Evolutionary conservation across 2,329 filamentous ascomycete species (phyloP).

Genomic region (Hypomyces perniciosus): DNA sequence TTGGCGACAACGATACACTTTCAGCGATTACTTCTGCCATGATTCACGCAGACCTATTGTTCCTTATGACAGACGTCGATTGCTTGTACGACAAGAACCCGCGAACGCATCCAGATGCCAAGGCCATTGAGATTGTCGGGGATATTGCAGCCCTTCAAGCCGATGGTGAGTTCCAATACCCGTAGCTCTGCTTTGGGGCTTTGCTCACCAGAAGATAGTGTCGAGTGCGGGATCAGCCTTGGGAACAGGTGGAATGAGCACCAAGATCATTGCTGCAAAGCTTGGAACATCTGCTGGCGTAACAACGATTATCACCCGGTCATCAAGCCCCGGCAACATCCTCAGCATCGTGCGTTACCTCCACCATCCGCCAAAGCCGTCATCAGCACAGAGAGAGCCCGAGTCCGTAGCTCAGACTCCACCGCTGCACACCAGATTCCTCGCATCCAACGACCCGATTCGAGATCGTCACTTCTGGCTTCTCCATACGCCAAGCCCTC

Average conservation of each 20-base stretch:
- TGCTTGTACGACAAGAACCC: constrained; percentile 97
- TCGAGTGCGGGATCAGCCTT: constrained; percentile 83
- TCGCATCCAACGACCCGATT: constrained; percentile 77
- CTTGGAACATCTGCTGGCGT: constrained; percentile 92
- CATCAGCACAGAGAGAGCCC: constrained; percentile 22
- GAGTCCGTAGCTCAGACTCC: constrained; percentile 35
- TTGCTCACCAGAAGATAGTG: constrained; percentile 43
- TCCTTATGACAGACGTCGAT: constrained; percentile 98
- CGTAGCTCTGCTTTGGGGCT: too few species aligned
- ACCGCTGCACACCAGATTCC: constrained; percentile 82
- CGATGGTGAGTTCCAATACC: constrained; percentile 51
- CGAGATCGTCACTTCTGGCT: constrained; percentile 97
- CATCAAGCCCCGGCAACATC: constrained; percentile 90
- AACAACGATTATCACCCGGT: constrained; percentile 90
- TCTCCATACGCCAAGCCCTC: constrained; percentile 81
- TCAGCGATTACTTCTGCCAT: constrained; percentile 95
- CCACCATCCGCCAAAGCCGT: constrained; percentile 12
- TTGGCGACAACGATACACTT: constrained; percentile 96
- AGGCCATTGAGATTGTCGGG: constrained; percentile 85
- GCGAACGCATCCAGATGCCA: constrained; percentile 73
- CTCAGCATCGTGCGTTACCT: constrained; percentile 74
- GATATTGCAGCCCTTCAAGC: constrained; percentile 78
- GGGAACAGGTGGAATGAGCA: constrained; percentile 94
- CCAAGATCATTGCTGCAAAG: constrained; percentile 90
- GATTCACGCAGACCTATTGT: constrained; percentile 93